phyloP scores from a whole-genome alignment of 2,329 filamentous ascomycete genomes.

The Cryoendolithus antarcticus region DNA sequence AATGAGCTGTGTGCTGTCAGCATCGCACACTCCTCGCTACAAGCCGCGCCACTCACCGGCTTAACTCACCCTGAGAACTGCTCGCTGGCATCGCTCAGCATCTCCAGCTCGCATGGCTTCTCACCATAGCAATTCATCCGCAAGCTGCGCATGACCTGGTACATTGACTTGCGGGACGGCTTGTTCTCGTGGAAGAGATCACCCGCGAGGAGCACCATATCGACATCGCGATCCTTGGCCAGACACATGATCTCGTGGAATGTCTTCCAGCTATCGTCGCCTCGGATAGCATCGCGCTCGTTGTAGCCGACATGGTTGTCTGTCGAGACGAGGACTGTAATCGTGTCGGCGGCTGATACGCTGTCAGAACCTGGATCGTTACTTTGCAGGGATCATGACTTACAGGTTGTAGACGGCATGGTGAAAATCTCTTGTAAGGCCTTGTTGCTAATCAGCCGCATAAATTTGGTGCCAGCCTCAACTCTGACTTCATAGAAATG shows the following conservation, averaged over 20 bases:
- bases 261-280: slow-evolving; percentile 90
- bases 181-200: slow-evolving; percentile 98
- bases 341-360: slow-evolving; percentile 49
- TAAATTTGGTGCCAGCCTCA: too few species aligned
- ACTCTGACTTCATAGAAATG: too few species aligned
- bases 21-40: not conserved
- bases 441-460: too few species aligned
- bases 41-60: not conserved
- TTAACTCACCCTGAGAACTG: slow-evolving; percentile 49
- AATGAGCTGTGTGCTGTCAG: slow-evolving; percentile 45
- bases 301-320: slow-evolving; percentile 97
- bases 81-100: slow-evolving; percentile 83
- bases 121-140: slow-evolving; percentile 89
- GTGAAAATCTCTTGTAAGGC: not conserved
- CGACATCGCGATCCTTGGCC: slow-evolving; percentile 77
- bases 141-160: slow-evolving; percentile 90
- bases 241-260: slow-evolving; percentile 93
- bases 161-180: slow-evolving; percentile 88
- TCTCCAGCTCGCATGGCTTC: slow-evolving; percentile 89
- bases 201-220: slow-evolving; percentile 91
- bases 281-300: slow-evolving; percentile 85
- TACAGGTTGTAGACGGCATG: slow-evolving; percentile 1
- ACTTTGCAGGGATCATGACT: not conserved
- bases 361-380: not conserved
- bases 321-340: slow-evolving; percentile 85